phyloP scores from a whole-genome alignment of 2,329 filamentous ascomycete genomes.

The Chlorencoelia australis region DNA sequence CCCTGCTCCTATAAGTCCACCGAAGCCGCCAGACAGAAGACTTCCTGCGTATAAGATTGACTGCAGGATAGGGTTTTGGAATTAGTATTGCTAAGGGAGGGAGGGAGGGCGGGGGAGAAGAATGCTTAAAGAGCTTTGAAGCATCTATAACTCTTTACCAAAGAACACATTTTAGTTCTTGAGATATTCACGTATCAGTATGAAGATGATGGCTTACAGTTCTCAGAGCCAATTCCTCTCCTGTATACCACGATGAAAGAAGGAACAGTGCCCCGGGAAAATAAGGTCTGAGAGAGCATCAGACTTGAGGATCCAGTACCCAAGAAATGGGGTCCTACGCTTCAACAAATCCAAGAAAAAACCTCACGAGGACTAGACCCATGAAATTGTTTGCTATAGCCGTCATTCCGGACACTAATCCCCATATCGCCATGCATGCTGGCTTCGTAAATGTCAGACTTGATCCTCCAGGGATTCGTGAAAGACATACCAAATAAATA shows the following conservation, averaged over 20 bases:
- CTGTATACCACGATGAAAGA: slow-evolving; percentile 33
- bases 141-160: too few relatives aligned
- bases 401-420: slow-evolving; percentile 38
- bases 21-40: slow-evolving; percentile 37
- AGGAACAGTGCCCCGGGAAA: slow-evolving; percentile 10
- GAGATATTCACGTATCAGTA: slow-evolving; percentile 2
- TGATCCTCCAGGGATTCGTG: too few relatives aligned
- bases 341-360: slow-evolving; percentile 43
- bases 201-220: too few relatives aligned
- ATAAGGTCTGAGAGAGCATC: too few relatives aligned
- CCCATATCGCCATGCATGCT: slow-evolving; percentile 39
- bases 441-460: too few relatives aligned
- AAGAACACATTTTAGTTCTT: not conserved
- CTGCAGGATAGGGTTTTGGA: too few relatives aligned
- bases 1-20: slow-evolving; percentile 39
- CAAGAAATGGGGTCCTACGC: slow-evolving; percentile 32
- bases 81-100: slow-evolving; percentile 1
- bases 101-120: too few relatives aligned
- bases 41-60: slow-evolving; percentile 37
- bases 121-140: too few relatives aligned
- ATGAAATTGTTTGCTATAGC: slow-evolving; percentile 37
- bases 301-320: too few relatives aligned
- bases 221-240: slow-evolving; percentile 34
- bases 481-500: too few relatives aligned
- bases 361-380: slow-evolving; percentile 36